Evolutionary conservation across 148 eudicot genomes (phyloP).

Genomic region (Arctostaphylos glauca): DNA sequence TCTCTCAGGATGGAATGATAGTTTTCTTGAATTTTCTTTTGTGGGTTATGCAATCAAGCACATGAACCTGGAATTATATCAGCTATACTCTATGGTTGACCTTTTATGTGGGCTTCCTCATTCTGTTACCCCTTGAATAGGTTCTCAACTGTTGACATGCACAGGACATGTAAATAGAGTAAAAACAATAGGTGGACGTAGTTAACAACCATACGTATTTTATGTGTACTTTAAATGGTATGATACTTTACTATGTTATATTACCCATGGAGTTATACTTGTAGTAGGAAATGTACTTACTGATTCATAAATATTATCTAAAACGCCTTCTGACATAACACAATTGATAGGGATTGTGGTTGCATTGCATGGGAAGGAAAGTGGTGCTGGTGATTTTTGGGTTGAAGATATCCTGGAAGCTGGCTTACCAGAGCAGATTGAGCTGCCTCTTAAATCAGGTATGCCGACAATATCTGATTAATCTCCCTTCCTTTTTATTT

Average conservation of each 20-base stretch:
- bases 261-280: not conserved
- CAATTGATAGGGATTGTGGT: conserved; percentile 65
- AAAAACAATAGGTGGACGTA: not conserved
- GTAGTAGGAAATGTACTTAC: not conserved
- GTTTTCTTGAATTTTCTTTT: not conserved
- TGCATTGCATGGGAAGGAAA: conserved; percentile 85
- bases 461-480: not conserved
- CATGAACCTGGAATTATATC: conserved; percentile 1
- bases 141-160: conserved; percentile 6
- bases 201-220: not conserved
- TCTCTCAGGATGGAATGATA: not conserved
- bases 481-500: not conserved
- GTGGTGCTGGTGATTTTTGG: conserved; percentile 69
- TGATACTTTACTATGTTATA: not conserved
- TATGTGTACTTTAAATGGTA: not conserved
- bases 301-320: not conserved
- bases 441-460: conserved; percentile 63
- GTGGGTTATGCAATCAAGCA: not conserved
- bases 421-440: conserved; percentile 81
- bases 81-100: not conserved
- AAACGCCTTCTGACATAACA: not conserved
- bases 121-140: not conserved
- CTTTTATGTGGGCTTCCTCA: not conserved
- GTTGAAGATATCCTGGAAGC: conserved; percentile 86
- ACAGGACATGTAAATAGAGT: not conserved